Evolutionary conservation across 306 rosid species (phyloP).

Genomic region (Sicyos edulis): DNA sequence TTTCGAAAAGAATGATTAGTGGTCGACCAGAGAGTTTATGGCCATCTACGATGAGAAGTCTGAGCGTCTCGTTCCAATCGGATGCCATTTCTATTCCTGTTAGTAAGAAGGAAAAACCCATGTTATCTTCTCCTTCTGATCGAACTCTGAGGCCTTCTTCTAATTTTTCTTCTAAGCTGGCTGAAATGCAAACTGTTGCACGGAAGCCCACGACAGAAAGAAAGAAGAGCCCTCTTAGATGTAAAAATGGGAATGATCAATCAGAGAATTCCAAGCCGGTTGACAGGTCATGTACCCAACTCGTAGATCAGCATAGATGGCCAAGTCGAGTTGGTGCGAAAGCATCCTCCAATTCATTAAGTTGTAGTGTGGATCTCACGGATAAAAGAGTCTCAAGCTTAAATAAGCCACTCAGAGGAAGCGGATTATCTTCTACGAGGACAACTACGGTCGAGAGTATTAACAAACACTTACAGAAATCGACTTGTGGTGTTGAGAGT

Average conservation of each 20-base stretch:
- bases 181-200: constrained; percentile 38
- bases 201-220: constrained; percentile 81
- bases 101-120: constrained; percentile 82
- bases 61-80: constrained; percentile 94
- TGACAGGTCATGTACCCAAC: constrained; percentile 52
- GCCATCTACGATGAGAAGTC: constrained; percentile 97
- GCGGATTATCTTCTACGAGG: constrained; percentile 47
- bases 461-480: constrained; percentile 42
- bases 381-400: constrained; percentile 42
- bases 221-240: constrained; percentile 78
- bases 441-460: constrained; percentile 42
- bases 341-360: constrained; percentile 44
- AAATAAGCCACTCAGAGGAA: constrained; percentile 39
- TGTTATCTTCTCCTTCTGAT: constrained; percentile 50
- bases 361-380: constrained; percentile 45
- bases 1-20: constrained; percentile 38
- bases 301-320: constrained; percentile 86
- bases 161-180: constrained; percentile 62
- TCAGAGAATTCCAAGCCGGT: constrained; percentile 86
- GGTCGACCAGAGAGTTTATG: constrained; percentile 64
- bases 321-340: constrained; percentile 69
- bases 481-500: constrained; percentile 43
- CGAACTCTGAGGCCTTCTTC: constrained; percentile 74
- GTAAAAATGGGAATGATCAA: constrained; percentile 64
- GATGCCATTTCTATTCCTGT: constrained; percentile 83